Percentiles rank a stretch among this genome's conserved stretches.
Evolutionary conservation across 371 early-diverging fungal genomes (phyloP).

Genomic region (Circinella minor): DNA sequence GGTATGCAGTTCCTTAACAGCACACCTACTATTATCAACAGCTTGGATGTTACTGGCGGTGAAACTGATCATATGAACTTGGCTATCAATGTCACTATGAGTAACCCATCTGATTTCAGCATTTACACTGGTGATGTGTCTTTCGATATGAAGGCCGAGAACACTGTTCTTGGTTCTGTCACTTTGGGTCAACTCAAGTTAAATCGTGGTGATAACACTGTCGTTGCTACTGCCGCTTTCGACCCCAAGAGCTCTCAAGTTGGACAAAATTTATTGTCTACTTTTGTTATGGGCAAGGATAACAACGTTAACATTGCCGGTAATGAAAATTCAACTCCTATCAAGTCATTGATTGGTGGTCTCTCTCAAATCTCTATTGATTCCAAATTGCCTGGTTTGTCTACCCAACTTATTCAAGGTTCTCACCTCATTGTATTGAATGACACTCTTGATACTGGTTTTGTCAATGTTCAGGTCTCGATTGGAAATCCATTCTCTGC

Average conservation of each 20-base stretch:
- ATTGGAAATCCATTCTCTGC: constrained; percentile 63
- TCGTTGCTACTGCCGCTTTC: constrained; percentile 49
- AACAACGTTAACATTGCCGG: constrained; percentile 51
- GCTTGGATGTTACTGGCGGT: constrained; percentile 63
- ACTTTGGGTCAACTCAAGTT: constrained; percentile 47
- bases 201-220: constrained; percentile 49
- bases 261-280: constrained; percentile 51
- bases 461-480: constrained; percentile 50
- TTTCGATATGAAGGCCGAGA: constrained; percentile 45
- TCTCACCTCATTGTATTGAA: constrained; percentile 46
- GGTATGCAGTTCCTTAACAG: constrained; percentile 66
- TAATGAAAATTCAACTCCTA: constrained; percentile 42
- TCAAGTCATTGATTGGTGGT: constrained; percentile 52
- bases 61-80: constrained; percentile 45
- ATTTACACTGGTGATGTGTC: constrained; percentile 57
- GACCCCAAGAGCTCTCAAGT: constrained; percentile 46
- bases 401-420: constrained; percentile 44
- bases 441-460: constrained; percentile 39
- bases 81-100: constrained; percentile 54
- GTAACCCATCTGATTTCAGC: constrained; percentile 59
- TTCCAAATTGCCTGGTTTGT: constrained; percentile 54
- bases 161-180: constrained; percentile 48
- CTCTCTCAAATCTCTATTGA: constrained; percentile 46
- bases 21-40: constrained; percentile 54
- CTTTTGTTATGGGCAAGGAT: constrained; percentile 56